Base-by-base conservation (phyloP, 2,329 filamentous ascomycete genomes). In the Aspergillus udagawae region DNA sequence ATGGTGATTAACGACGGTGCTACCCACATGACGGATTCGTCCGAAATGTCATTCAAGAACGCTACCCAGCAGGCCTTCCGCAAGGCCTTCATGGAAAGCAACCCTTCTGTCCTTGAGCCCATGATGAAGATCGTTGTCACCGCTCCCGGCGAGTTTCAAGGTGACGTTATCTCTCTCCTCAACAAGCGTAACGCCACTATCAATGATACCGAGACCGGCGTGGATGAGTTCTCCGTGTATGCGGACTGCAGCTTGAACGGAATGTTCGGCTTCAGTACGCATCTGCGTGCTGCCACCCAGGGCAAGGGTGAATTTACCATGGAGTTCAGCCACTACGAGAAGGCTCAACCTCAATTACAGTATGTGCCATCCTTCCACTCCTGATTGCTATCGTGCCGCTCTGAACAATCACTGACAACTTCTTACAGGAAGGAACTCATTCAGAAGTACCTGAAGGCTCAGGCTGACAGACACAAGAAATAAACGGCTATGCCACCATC, bases 81-180 rank as follows among this genome's bases (percentile, higher is more conserved):
- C 66, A 96, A 97, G 79, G 89, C 91, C 20, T 97, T 99, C 79
- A 81, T 83, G 59, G 86, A 90, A 12, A 91, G 88, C 35, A 84
- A 86, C 53, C 92, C 93, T 2, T 85, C 91, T 67, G 87, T 99
- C 9, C 85, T 99, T 38, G 94, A 99, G 77, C 94, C 94, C 4
- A 79, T 99, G 54, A 99, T 99, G 94, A 97, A 97, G 83, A 97
- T 92, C 0, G 92, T 92, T 60, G 92, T 99, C 69, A 96, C 92
- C 32, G 92, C 94, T 0, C 94, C 94, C 49, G 91, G 90, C 70
- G 94, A 99, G 81, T 99, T 97, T 82, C 94, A 99, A 78, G 94
- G 94, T 71, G 92, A 91, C 73, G 89, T 99, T 63, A 90, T 97
- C 55, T 92, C 92, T 68, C 79, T 99, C 51, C 83, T 99, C 79